These are phyloP conservation scores for Gracilaria vermiculophylla DNA, from an alignment of 23 red algal genomes.

Conservation along the genomic window DNA sequence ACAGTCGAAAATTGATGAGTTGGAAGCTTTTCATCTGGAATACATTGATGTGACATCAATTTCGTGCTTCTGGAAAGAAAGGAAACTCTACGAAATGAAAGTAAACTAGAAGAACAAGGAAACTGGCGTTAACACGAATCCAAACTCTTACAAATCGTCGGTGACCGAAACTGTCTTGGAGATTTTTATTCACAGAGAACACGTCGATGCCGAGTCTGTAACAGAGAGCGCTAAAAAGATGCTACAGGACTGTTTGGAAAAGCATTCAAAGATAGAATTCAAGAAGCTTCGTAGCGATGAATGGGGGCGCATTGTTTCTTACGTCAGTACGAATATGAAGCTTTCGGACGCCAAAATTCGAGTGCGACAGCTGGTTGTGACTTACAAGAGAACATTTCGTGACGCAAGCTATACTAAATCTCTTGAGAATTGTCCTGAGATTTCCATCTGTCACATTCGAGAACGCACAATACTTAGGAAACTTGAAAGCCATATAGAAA, in stretches of 20 bases:
- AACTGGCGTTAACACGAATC: background rate
- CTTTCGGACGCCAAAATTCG: background rate
- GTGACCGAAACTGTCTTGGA: background rate
- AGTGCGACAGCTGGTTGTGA: background rate
- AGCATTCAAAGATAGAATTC: background rate
- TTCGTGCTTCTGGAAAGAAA: background rate
- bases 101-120: conserved; percentile 4
- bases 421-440: background rate
- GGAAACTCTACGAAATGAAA: background rate
- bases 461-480: background rate
- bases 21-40: too few relatives aligned
- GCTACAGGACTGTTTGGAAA: background rate
- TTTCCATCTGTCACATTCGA: background rate
- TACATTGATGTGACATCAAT: background rate
- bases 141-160: conserved; percentile 18
- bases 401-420: background rate
- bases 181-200: conserved; percentile 7
- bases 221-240: background rate
- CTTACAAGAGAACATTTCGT: background rate
- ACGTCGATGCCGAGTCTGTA: background rate
- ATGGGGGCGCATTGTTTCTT: background rate
- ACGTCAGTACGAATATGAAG: conserved; percentile 3
- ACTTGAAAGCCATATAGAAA: background rate
- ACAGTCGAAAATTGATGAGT: too few relatives aligned
- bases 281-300: background rate